Percentiles rank a stretch among this genome's conserved stretches.
phyloP scores from a whole-genome alignment of 1,284 basidiomycete species.

The Ustilago vetiveriae region DNA sequence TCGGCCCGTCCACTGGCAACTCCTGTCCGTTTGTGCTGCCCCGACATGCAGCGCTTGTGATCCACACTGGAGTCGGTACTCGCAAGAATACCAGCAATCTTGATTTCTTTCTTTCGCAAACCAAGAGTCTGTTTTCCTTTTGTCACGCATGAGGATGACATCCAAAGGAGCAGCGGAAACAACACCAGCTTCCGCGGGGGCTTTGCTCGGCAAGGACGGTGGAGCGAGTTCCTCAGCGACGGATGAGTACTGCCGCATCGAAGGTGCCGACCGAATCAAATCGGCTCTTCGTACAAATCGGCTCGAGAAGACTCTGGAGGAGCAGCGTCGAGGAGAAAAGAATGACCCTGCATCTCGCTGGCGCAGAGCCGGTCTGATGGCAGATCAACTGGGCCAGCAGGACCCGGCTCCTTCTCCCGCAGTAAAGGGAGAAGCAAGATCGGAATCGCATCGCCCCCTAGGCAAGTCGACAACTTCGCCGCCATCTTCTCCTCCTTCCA shows the following conservation, averaged over 20 bases:
- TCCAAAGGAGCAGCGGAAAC: no score
- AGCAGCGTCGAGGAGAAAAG: conserved; percentile 36
- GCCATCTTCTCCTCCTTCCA: background rate
- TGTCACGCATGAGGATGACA: no score
- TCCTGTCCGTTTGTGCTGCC: no score
- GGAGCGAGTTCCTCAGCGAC: background rate
- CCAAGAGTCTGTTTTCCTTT: no score
- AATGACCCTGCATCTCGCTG: conserved; percentile 37
- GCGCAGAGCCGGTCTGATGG: conserved; percentile 32
- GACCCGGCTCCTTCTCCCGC: conserved; percentile 27
- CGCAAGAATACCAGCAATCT: no score
- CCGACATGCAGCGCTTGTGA: no score
- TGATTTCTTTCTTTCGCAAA: no score
- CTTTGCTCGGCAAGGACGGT: background rate
- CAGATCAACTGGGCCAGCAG: conserved; percentile 30
- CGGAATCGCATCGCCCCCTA: background rate
- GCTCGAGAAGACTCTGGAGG: conserved; percentile 32
- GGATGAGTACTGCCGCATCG: conserved; percentile 26
- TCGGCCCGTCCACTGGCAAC: no score
- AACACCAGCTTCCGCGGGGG: no score
- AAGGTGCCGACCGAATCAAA: conserved; percentile 34
- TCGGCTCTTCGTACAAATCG: conserved; percentile 18
- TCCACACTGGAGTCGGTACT: no score
- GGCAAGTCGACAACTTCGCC: conserved; percentile 2
- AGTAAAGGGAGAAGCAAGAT: conserved; percentile 24